These are phyloP conservation scores for Alternaria brassicae DNA, from an alignment of 2,329 filamentous ascomycete species.

Conservation along the genomic window DNA sequence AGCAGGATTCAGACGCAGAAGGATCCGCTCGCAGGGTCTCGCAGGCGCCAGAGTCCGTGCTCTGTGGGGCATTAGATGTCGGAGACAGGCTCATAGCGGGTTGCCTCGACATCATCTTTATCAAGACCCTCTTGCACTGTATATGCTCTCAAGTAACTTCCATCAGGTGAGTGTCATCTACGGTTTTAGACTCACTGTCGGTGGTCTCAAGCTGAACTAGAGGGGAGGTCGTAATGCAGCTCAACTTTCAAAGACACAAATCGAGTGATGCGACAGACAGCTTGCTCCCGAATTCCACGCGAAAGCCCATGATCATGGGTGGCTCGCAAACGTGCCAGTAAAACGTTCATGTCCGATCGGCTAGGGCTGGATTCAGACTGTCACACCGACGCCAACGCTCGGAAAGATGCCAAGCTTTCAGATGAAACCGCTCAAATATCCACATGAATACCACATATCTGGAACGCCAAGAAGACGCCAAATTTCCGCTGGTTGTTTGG, in stretches of 20 bases:
- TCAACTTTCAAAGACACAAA: background rate
- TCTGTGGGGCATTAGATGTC: background rate
- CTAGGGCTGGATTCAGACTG: conserved; percentile 10
- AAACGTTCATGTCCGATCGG: background rate
- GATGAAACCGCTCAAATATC: conserved; percentile 19
- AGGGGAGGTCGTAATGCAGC: background rate
- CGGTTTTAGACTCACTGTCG: background rate
- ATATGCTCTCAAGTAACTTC: background rate
- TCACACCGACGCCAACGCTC: conserved; percentile 11
- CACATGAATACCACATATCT: conserved; percentile 4
- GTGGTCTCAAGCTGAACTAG: background rate
- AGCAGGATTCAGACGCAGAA: background rate
- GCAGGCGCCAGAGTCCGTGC: background rate
- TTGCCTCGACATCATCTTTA: background rate
- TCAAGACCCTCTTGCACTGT: background rate
- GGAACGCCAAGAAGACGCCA: conserved; percentile 3
- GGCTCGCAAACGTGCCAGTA: background rate
- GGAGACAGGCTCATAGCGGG: background rate
- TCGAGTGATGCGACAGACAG: background rate
- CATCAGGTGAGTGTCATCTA: background rate
- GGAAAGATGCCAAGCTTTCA: conserved; percentile 7
- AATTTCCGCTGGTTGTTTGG: conserved; percentile 8
- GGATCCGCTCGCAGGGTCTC: background rate
- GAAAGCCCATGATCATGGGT: background rate
- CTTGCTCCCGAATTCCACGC: background rate